phyloP scores from a whole-genome alignment of 1,284 basidiomycete genomes.

The Polyporus tsugae region DNA sequence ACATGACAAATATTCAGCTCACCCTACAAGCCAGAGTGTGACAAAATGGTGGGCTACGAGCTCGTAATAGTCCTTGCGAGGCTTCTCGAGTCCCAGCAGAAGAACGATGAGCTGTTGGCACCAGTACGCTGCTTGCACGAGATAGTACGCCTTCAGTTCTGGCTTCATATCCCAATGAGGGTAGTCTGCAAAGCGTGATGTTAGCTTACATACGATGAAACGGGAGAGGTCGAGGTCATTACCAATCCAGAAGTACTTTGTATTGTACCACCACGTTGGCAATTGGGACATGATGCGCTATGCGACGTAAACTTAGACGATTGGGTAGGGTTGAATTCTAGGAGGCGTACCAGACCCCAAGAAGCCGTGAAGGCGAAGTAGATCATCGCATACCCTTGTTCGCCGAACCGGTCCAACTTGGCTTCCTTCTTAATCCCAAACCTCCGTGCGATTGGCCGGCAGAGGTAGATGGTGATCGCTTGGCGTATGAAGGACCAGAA shows the following conservation, averaged over 20 bases:
- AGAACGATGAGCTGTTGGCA: slow-evolving; percentile 93
- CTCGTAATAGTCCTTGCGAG: slow-evolving; percentile 91
- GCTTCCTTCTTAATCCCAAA: slow-evolving; percentile 73
- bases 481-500: slow-evolving; percentile 95
- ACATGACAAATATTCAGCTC: slow-evolving; percentile 34
- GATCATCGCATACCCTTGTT: slow-evolving; percentile 88
- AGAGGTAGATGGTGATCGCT: slow-evolving; percentile 73
- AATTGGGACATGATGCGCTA: slow-evolving; percentile 88
- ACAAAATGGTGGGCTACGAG: slow-evolving; percentile 91
- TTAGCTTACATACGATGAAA: background rate
- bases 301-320: slow-evolving; percentile 10
- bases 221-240: slow-evolving; percentile 15
- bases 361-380: slow-evolving; percentile 81
- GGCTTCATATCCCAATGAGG: slow-evolving; percentile 91
- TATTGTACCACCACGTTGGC: slow-evolving; percentile 92
- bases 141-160: slow-evolving; percentile 91
- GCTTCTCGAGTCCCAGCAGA: slow-evolving; percentile 88
- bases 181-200: slow-evolving; percentile 61
- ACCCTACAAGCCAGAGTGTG: slow-evolving; percentile 95
- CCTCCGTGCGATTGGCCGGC: slow-evolving; percentile 73
- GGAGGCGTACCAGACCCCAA: slow-evolving; percentile 79
- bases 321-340: background rate
- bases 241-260: slow-evolving; percentile 87
- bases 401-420: slow-evolving; percentile 87
- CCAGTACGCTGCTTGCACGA: slow-evolving; percentile 93